Conservation (phyloP, 139 green algal genomes). For the Tetraselmis chui region DNA sequence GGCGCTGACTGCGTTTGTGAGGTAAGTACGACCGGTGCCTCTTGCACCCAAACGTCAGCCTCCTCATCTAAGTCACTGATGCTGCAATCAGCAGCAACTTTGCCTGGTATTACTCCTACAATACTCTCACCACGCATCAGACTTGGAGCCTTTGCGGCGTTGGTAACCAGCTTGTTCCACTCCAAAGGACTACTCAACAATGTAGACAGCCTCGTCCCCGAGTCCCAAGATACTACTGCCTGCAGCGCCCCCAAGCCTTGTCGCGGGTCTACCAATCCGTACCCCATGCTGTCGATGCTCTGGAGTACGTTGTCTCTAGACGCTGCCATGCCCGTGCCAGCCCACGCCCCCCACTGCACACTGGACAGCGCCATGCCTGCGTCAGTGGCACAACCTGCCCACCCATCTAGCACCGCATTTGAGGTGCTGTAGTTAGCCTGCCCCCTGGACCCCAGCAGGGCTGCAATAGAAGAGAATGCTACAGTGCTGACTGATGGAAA, state of each 20-base stretch:
- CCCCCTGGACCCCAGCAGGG: not conserved
- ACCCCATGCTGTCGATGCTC: not conserved
- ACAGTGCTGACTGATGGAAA: not conserved
- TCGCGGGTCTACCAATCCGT: too few relatives aligned
- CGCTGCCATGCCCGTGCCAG: constrained; percentile 46
- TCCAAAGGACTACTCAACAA: not conserved
- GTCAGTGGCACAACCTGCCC: not conserved
- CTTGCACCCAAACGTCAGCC: too few relatives aligned
- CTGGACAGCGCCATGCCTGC: constrained; percentile 20
- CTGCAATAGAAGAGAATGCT: not conserved
- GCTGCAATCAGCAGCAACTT: not conserved
- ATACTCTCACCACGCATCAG: not conserved
- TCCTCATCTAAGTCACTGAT: not conserved
- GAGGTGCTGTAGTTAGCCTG: constrained; percentile 26
- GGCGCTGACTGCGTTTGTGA: too few relatives aligned
- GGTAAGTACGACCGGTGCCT: too few relatives aligned
- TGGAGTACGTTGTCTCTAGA: constrained; percentile 14
- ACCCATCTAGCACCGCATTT: constrained; percentile 31
- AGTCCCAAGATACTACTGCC: not conserved
- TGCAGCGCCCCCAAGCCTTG: too few relatives aligned
- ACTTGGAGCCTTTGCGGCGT: not conserved
- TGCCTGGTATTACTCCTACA: not conserved
- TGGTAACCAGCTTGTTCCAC: not conserved
- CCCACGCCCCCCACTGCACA: constrained; percentile 79
- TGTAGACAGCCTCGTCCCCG: not conserved